These are phyloP conservation scores for Rhizopogon salebrosus DNA, from an alignment of 768 basidiomycete genomes.

Conservation along the genomic window DNA sequence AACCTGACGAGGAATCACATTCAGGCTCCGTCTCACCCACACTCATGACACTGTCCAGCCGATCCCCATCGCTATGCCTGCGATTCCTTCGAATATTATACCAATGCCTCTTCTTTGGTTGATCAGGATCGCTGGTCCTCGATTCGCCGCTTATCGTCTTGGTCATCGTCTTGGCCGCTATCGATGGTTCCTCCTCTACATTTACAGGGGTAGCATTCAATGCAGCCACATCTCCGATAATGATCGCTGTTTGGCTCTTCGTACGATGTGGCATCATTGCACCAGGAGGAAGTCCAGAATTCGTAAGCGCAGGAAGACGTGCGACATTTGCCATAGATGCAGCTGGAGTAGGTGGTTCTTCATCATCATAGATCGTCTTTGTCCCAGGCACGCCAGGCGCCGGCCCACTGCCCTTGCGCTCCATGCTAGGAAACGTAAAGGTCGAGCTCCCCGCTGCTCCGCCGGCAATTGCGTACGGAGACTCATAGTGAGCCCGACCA, in stretches of 20 bases:
- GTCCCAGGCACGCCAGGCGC: conserved; percentile 12
- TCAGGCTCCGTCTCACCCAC: conserved; percentile 15
- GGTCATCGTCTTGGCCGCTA: conserved; percentile 11
- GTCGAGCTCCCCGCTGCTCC: conserved; percentile 40
- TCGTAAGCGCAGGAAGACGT: conserved; percentile 31
- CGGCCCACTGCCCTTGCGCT: conserved; percentile 30
- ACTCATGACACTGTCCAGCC: conserved; percentile 25
- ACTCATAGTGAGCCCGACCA: conserved; percentile 78
- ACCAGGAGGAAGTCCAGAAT: conserved; percentile 44
- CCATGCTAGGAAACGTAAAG: conserved; percentile 63
- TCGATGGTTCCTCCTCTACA: conserved; percentile 16
- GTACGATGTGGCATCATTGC: conserved; percentile 73
- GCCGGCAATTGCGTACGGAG: conserved; percentile 74
- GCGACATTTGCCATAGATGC: conserved; percentile 44
- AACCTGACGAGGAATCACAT: conserved; percentile 26
- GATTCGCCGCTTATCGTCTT: conserved; percentile 4
- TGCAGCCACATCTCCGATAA: conserved; percentile 53
- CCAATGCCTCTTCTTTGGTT: conserved; percentile 67
- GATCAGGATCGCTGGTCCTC: conserved; percentile 38
- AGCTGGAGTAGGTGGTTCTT: conserved; percentile 46
- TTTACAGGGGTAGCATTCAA: conserved; percentile 13
- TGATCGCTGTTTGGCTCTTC: conserved; percentile 79
- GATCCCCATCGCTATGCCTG: conserved; percentile 52
- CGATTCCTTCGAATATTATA: conserved; percentile 57
- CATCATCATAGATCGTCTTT: conserved; percentile 27